Evolutionary conservation across 176 grass and related monocot species (phyloP).

Genomic region (Panicum miliaceum): DNA sequence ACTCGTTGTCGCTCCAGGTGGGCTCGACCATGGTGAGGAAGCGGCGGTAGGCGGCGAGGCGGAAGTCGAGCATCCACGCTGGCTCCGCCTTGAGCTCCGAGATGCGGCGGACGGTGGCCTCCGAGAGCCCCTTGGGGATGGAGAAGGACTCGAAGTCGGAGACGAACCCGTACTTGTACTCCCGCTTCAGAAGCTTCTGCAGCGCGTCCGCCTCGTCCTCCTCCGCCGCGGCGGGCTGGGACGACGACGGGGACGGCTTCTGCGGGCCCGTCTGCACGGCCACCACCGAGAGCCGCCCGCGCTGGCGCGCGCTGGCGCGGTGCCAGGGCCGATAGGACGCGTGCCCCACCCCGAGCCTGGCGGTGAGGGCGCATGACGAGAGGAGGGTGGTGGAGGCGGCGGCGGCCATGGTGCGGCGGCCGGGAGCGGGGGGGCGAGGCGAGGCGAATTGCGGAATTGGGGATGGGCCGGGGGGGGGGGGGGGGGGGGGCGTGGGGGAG

Average conservation of each 20-base stretch:
- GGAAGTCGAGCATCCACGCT: conserved; percentile 90
- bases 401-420: conserved; percentile 45
- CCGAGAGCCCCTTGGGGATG: conserved; percentile 88
- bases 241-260: conserved; percentile 48
- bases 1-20: conserved; percentile 88
- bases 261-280: conserved; percentile 73
- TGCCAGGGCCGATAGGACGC: conserved; percentile 11
- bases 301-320: conserved; percentile 23
- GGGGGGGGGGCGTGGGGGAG: neutral
- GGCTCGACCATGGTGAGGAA: conserved; percentile 84
- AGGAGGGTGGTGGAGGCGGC: conserved; percentile 58
- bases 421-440: neutral
- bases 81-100: conserved; percentile 92
- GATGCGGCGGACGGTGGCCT: conserved; percentile 80
- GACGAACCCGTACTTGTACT: conserved; percentile 92
- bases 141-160: conserved; percentile 94
- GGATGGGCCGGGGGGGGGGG: conserved; percentile 26
- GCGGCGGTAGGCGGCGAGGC: conserved; percentile 73
- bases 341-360: conserved; percentile 30
- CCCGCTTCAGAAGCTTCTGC: conserved; percentile 79
- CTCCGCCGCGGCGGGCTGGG: conserved; percentile 32
- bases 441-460: conserved; percentile 46
- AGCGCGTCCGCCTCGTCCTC: conserved; percentile 69
- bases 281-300: conserved; percentile 52
- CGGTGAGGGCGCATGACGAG: conserved; percentile 42